Percentiles rank a stretch among this genome's conserved stretches.
Evolutionary conservation across 2,329 filamentous ascomycete genomes (phyloP).

Genomic region (Pseudocercospora eumusae): DNA sequence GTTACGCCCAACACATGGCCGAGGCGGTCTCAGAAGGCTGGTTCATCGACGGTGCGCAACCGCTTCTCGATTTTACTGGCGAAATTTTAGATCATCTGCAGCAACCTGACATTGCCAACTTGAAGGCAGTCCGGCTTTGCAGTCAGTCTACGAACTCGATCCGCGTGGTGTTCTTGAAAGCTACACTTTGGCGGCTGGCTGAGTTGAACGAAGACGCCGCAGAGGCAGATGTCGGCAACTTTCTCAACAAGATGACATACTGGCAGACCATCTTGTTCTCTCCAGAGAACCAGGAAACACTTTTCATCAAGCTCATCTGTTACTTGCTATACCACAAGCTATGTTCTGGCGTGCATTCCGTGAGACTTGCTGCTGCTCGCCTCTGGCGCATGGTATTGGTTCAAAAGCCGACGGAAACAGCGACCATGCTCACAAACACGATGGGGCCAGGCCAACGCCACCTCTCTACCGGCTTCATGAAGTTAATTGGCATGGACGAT

Average conservation of each 20-base stretch:
- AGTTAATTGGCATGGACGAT: conserved; percentile 84
- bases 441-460: conserved; percentile 69
- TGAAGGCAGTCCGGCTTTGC: conserved; percentile 91
- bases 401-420: conserved; percentile 84
- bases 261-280: conserved; percentile 92
- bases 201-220: conserved; percentile 71
- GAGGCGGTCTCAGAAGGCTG: conserved; percentile 95
- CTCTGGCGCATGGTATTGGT: conserved; percentile 91
- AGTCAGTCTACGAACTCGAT: conserved; percentile 78
- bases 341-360: conserved; percentile 65
- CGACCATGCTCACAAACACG: conserved; percentile 70
- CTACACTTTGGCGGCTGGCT: conserved; percentile 78
- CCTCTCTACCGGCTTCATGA: conserved; percentile 75
- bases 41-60: conserved; percentile 86
- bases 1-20: conserved; percentile 76
- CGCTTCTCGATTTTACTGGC: conserved; percentile 82
- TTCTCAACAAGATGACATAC: conserved; percentile 84
- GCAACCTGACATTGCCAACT: conserved; percentile 72
- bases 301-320: conserved; percentile 81
- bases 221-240: conserved; percentile 65
- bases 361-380: conserved; percentile 76
- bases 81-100: conserved; percentile 86
- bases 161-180: conserved; percentile 72
- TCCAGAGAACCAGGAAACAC: conserved; percentile 74
- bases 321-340: conserved; percentile 91